Percentiles rank a stretch among this genome's conserved stretches.
These are phyloP conservation scores for Aspergillus campestris DNA, from an alignment of 495 filamentous ascomycete species.

Conservation along the genomic window DNA sequence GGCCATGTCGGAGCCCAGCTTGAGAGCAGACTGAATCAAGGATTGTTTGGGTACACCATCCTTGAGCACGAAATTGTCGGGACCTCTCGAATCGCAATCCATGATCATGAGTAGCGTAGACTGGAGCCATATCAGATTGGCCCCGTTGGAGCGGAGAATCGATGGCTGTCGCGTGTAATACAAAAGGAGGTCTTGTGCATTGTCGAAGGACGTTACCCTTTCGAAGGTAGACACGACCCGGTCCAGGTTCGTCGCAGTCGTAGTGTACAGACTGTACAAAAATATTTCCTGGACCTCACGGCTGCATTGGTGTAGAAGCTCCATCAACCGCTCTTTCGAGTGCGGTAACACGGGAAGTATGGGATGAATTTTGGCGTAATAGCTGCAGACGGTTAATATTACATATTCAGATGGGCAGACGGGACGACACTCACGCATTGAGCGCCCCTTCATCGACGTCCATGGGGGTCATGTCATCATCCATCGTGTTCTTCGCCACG, in stretches of 20 bases:
- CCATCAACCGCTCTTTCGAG: slow-evolving; percentile 53
- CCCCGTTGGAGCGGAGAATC: slow-evolving; percentile 25
- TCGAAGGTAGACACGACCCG: slow-evolving; percentile 31
- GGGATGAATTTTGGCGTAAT: slow-evolving; percentile 63
- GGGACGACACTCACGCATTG: slow-evolving; percentile 26
- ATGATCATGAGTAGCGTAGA: slow-evolving; percentile 37
- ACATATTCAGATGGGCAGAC: neutral
- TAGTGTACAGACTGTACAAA: slow-evolving; percentile 53
- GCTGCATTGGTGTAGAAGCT: slow-evolving; percentile 53
- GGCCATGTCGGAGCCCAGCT: slow-evolving; percentile 33
- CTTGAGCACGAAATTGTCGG: slow-evolving; percentile 37
- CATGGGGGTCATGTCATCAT: slow-evolving; percentile 33
- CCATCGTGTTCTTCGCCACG: slow-evolving; percentile 26
- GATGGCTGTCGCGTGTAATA: slow-evolving; percentile 47
- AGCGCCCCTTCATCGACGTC: slow-evolving; percentile 38
- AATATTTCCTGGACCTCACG: slow-evolving; percentile 60
- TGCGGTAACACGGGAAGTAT: slow-evolving; percentile 66
- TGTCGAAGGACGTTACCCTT: slow-evolving; percentile 33
- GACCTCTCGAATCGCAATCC: slow-evolving; percentile 37
- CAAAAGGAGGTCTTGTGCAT: slow-evolving; percentile 37
- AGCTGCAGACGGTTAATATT: slow-evolving; percentile 39
- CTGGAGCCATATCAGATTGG: slow-evolving; percentile 37
- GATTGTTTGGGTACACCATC: slow-evolving; percentile 35
- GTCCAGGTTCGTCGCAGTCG: slow-evolving; percentile 31
- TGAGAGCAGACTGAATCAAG: slow-evolving; percentile 33